Conservation (phyloP, 768 basidiomycete genomes). For the Peribolospora kevripleyi region DNA sequence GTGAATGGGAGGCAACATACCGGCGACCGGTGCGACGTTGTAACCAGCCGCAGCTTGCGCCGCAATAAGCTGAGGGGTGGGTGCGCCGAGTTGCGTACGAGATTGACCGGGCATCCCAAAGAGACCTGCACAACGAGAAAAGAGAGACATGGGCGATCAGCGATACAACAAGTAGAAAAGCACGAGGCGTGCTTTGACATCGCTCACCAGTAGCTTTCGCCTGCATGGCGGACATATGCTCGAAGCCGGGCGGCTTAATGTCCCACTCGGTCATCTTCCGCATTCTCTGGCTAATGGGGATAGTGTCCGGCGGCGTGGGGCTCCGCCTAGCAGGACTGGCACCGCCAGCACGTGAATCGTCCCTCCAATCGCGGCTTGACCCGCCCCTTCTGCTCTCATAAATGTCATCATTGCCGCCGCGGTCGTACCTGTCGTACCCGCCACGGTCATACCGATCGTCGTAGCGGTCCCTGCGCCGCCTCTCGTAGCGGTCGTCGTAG, state of each 20-base stretch:
- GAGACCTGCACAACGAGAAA: too few relatives aligned
- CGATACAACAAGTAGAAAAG: neutral
- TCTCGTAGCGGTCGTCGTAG: slow-evolving; percentile 9
- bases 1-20: slow-evolving; percentile 52
- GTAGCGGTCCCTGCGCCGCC: neutral
- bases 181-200: neutral
- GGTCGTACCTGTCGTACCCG: slow-evolving; percentile 19
- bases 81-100: neutral
- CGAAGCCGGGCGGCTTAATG: slow-evolving; percentile 81
- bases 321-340: slow-evolving; percentile 58
- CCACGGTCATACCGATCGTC: slow-evolving; percentile 10
- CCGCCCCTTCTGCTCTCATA: neutral
- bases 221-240: slow-evolving; percentile 79
- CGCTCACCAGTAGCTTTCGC: slow-evolving; percentile 85
- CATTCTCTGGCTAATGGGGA: slow-evolving; percentile 60
- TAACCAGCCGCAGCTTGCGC: slow-evolving; percentile 12
- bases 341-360: slow-evolving; percentile 13
- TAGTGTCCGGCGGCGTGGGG: slow-evolving; percentile 67
- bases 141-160: neutral
- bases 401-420: neutral
- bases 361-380: neutral
- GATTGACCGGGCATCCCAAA: too few relatives aligned
- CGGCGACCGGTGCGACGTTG: slow-evolving; percentile 43
- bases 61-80: neutral
- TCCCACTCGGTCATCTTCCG: slow-evolving; percentile 89